A percentile compares a stretch with the other conserved stretches of the same genome.
Conservation (phyloP, 257 asterid species). For the Linderniella brevidens region DNA sequence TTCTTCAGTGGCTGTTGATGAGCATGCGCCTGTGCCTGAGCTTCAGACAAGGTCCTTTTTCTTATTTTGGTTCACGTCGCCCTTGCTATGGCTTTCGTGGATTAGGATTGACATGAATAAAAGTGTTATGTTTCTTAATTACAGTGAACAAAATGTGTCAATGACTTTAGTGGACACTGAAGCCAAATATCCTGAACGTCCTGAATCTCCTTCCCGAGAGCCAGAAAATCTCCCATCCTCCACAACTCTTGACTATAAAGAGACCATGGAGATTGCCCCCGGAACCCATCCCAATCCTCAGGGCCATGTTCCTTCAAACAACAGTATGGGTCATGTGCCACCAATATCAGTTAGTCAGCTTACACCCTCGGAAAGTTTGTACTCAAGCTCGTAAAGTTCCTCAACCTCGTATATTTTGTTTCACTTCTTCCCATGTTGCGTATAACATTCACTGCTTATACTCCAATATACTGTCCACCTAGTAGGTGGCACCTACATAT, state of each 20-base stretch:
- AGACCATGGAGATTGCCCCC: conserved; percentile 32
- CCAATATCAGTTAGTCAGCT: conserved; percentile 39
- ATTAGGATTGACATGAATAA: conserved; percentile 6
- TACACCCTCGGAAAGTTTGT: conserved; percentile 50
- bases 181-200: conserved; percentile 30
- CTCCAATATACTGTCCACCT: too few relatives aligned
- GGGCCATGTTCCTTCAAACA: conserved; percentile 42
- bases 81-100: background rate
- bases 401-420: conserved; percentile 20
- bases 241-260: conserved; percentile 30
- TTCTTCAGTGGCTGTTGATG: conserved; percentile 39
- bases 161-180: conserved; percentile 28
- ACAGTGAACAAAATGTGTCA: conserved; percentile 39
- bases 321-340: conserved; percentile 46
- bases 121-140: conserved; percentile 11
- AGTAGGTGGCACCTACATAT: too few relatives aligned
- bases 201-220: conserved; percentile 31
- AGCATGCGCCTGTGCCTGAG: conserved; percentile 43
- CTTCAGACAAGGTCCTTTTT: conserved; percentile 11
- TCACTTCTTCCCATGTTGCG: too few relatives aligned
- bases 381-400: conserved; percentile 60
- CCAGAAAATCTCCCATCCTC: conserved; percentile 26
- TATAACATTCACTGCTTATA: too few relatives aligned
- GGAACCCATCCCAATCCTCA: conserved; percentile 41
- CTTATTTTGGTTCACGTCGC: background rate